Evolutionary conservation across 2,329 filamentous ascomycete species (phyloP).

Genomic region (Rhinocladiella similis): DNA sequence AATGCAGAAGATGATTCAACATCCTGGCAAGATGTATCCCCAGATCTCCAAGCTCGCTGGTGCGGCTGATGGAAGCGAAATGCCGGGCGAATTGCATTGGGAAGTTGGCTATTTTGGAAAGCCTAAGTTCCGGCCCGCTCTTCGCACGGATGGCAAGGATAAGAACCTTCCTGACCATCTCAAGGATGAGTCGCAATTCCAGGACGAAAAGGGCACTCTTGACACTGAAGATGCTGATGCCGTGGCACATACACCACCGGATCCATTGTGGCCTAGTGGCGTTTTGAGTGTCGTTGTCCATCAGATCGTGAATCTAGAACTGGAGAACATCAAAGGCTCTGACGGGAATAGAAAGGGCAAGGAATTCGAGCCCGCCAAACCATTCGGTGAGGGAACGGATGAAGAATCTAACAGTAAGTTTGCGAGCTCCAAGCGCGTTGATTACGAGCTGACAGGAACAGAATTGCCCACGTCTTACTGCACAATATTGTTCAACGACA

Average conservation of each 20-base stretch:
- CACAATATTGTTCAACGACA: slow-evolving; percentile 60
- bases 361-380: slow-evolving; percentile 85
- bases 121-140: slow-evolving; percentile 78
- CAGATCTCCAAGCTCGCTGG: slow-evolving; percentile 81
- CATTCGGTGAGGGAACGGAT: slow-evolving; percentile 81
- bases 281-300: slow-evolving; percentile 84
- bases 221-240: slow-evolving; percentile 76
- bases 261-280: slow-evolving; percentile 94
- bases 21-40: slow-evolving; percentile 89
- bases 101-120: slow-evolving; percentile 95
- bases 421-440: neutral
- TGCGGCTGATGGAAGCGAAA: slow-evolving; percentile 77
- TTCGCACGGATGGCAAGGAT: slow-evolving; percentile 86
- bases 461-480: slow-evolving; percentile 89
- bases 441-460: slow-evolving; percentile 7
- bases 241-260: slow-evolving; percentile 84
- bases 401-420: slow-evolving; percentile 65
- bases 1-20: slow-evolving; percentile 91
- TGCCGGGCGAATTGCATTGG: slow-evolving; percentile 95
- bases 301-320: slow-evolving; percentile 90
- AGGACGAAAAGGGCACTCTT: slow-evolving; percentile 82
- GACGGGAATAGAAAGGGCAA: slow-evolving; percentile 76
- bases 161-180: slow-evolving; percentile 72
- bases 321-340: slow-evolving; percentile 87
- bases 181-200: slow-evolving; percentile 71